Base-by-base conservation (phyloP, 163 green algal species). In the Chlamydomonas reinhardtii region DNA sequence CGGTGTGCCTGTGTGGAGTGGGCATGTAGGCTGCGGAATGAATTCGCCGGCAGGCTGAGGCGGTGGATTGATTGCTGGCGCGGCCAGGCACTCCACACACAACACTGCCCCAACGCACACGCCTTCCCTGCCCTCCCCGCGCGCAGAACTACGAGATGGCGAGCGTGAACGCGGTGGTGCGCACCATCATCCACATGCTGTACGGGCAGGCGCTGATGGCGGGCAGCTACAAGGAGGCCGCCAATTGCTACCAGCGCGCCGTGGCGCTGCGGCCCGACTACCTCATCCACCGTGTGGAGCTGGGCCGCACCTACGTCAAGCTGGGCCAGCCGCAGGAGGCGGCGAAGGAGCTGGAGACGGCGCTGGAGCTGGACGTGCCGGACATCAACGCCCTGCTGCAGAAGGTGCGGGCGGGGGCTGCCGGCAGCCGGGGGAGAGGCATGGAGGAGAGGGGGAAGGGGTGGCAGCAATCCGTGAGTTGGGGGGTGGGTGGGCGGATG, bases 121-220 rank as follows among this genome's bases (percentile, higher is more conserved):
- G 39, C 8, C 39, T 48, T 48, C 39, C 39, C 39, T 48, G 5
- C 39, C 8, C 39, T 48, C 39, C 39, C 8, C 39, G 39, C 39
- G 39, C 39, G 25, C 79, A 85, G 94, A 92, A 97, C 64, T 94
- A 93, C 39, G 94, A 97, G 82, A 96, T 97, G 92, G 92, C 94
- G 0, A 87, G 91, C 65, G 87, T 97, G n/a, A 96, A 95, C 88
- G 82, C 85, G 14, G 76, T 96, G 8, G 92, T 96, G 70, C 89
- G 94, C 66, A 91, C 91, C 1, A 72, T 97, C 43, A 90, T 96
- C 14, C 86, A 93, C 25, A 76, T 96, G 71, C 87, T 95, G 72
- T 96, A 92, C 68, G 93, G 94, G 54, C 93, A 92, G 0, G 88
- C 88, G 17, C 89, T 97, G 39, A 59, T 79, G 35, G 86, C 92